phyloP scores from a whole-genome alignment of 2,329 filamentous ascomycete species.

The Rutstroemia sp. region DNA sequence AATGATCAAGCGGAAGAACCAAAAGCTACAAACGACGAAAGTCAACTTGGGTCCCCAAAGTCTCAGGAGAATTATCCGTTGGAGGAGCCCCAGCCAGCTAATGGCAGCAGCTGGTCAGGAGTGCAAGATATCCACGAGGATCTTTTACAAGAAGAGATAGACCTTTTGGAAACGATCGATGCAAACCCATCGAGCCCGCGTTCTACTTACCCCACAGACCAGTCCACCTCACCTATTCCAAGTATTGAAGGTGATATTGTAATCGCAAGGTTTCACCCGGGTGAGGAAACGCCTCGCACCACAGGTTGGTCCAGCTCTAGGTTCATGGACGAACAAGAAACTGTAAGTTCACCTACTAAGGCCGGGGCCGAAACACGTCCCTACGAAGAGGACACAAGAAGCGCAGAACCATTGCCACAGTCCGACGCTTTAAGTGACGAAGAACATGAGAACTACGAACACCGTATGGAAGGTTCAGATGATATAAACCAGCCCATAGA shows the following conservation, averaged over 20 bases:
- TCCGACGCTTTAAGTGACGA: neutral
- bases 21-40: slow-evolving; percentile 13
- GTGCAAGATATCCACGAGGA: slow-evolving; percentile 3
- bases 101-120: neutral
- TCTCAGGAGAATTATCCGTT: neutral
- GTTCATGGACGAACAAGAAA: slow-evolving; percentile 12
- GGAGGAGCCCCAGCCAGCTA: neutral
- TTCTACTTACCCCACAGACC: slow-evolving; percentile 19
- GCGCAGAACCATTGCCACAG: neutral
- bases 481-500: neutral
- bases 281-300: slow-evolving; percentile 19
- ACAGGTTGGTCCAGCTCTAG: slow-evolving; percentile 25
- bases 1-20: slow-evolving; percentile 17
- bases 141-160: slow-evolving; percentile 8
- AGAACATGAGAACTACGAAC: slow-evolving; percentile 2
- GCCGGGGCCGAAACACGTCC: neutral
- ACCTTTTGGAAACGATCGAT: slow-evolving; percentile 4
- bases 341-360: neutral
- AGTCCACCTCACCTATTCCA: slow-evolving; percentile 15
- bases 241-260: slow-evolving; percentile 18
- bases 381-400: neutral
- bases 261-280: slow-evolving; percentile 23
- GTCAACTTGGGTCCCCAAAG: slow-evolving; percentile 11
- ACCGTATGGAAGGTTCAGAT: neutral
- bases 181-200: neutral